A percentile compares a stretch with the other conserved stretches of the same genome.
Evolutionary conservation across 164 flowering plant genomes (phyloP).

Genomic region (Vitis rupestris): DNA sequence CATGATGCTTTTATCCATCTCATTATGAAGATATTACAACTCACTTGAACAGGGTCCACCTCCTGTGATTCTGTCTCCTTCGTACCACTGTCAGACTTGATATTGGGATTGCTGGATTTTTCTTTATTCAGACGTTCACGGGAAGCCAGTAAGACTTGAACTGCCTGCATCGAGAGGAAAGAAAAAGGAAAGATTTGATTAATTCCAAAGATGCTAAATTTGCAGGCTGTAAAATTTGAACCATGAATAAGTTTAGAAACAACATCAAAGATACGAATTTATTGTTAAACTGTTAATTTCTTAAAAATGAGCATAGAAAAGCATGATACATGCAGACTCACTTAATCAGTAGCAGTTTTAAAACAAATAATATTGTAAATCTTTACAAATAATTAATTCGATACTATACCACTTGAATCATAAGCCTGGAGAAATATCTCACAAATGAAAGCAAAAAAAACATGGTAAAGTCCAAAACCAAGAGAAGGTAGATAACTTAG

Average conservation of each 20-base stretch:
- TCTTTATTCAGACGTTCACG: conserved; percentile 50
- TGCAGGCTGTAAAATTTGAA: background rate
- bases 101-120: conserved; percentile 20
- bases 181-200: background rate
- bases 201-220: background rate
- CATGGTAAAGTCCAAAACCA: too few species aligned
- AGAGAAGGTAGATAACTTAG: too few species aligned
- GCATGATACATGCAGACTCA: too few species aligned
- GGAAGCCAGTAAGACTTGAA: conserved; percentile 60
- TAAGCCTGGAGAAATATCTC: too few species aligned
- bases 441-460: too few species aligned
- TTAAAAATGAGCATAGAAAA: too few species aligned
- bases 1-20: background rate
- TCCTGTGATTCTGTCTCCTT: conserved; percentile 22
- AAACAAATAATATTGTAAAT: too few species aligned
- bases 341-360: too few species aligned
- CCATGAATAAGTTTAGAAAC: background rate
- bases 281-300: too few species aligned
- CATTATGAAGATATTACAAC: conserved; percentile 12
- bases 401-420: too few species aligned
- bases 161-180: conserved; percentile 55
- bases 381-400: too few species aligned
- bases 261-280: too few species aligned
- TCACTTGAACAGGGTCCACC: conserved; percentile 81
- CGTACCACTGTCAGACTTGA: conserved; percentile 21